phyloP scores from a whole-genome alignment of 305 asterid species.

The Fraxinus dipetala region DNA sequence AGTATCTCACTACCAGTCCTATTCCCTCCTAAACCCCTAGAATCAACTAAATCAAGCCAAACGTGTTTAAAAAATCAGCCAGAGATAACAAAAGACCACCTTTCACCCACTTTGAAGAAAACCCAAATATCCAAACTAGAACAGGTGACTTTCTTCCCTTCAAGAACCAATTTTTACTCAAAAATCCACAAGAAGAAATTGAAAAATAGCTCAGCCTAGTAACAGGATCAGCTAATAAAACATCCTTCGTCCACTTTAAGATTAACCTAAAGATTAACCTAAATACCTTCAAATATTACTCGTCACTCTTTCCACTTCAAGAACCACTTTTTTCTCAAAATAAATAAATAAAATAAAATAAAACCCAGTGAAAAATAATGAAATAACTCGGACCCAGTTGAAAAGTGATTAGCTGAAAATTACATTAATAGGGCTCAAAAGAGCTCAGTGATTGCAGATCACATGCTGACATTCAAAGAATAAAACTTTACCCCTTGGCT shows the following conservation, averaged over 20 bases:
- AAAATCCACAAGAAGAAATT: background rate
- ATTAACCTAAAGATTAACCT: conserved; percentile 27
- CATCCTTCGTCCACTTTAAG: background rate
- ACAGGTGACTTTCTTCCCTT: conserved; percentile 13
- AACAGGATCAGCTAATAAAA: conserved; percentile 17
- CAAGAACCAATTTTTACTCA: conserved; percentile 29
- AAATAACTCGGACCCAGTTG: conserved; percentile 33
- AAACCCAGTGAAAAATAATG: conserved; percentile 21
- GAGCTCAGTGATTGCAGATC: conserved; percentile 41
- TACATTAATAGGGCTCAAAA: conserved; percentile 28
- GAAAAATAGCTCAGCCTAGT: background rate
- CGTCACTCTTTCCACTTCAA: conserved; percentile 27
- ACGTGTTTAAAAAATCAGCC: conserved; percentile 25
- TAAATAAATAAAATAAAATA: conserved; percentile 11
- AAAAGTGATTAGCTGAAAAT: conserved; percentile 25
- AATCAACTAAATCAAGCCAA: conserved; percentile 28
- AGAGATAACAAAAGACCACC: conserved; percentile 17
- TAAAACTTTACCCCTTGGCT: conserved; percentile 23
- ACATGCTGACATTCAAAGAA: conserved; percentile 40
- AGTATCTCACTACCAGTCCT: conserved; percentile 23
- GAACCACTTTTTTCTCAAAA: conserved; percentile 4
- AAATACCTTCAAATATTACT: conserved; percentile 15
- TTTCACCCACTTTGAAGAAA: conserved; percentile 24
- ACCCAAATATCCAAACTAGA: conserved; percentile 22
- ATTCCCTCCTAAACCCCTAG: conserved; percentile 18